phyloP scores from a whole-genome alignment of 1,284 basidiomycete species.

The Irpex rosettiformis region DNA sequence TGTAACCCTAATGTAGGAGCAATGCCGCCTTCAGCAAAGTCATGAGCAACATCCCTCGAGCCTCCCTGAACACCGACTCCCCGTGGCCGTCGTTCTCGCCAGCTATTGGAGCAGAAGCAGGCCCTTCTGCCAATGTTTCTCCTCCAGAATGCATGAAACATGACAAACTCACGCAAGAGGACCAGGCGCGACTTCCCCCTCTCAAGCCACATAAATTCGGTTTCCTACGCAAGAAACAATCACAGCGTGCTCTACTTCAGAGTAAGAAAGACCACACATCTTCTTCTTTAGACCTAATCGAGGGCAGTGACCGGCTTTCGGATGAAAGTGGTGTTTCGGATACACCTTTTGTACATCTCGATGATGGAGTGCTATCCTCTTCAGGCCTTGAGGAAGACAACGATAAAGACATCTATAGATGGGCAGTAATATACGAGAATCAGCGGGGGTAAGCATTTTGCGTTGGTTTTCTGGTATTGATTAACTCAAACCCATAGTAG shows the following conservation, averaged over 20 bases:
- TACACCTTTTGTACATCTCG: conserved; percentile 13
- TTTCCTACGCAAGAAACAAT: conserved; percentile 19
- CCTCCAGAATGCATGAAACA: conserved; percentile 26
- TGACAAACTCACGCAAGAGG: conserved; percentile 37
- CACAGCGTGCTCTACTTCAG: not conserved
- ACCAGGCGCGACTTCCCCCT: conserved; percentile 30
- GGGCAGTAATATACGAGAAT: conserved; percentile 77
- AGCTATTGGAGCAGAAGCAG: conserved; percentile 9
- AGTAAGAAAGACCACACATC: conserved; percentile 4
- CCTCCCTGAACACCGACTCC: conserved; percentile 3
- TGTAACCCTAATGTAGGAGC: conserved; percentile 18
- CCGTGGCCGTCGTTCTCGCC: not conserved
- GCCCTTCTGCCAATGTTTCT: conserved; percentile 19
- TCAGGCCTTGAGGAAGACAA: conserved; percentile 27
- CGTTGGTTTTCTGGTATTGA: not conserved
- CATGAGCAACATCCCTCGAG: conserved; percentile 13
- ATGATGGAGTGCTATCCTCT: conserved; percentile 8
- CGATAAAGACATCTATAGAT: conserved; percentile 55
- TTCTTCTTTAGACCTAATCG: conserved; percentile 27
- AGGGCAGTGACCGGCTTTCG: conserved; percentile 30
- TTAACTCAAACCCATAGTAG: conserved; percentile 31
- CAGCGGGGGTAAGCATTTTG: conserved; percentile 55
- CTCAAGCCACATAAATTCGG: conserved; percentile 28
- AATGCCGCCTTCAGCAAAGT: conserved; percentile 12
- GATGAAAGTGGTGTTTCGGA: conserved; percentile 8